Conservation (phyloP, 148 eudicot species). For the Rhododendron kiyosumense region DNA sequence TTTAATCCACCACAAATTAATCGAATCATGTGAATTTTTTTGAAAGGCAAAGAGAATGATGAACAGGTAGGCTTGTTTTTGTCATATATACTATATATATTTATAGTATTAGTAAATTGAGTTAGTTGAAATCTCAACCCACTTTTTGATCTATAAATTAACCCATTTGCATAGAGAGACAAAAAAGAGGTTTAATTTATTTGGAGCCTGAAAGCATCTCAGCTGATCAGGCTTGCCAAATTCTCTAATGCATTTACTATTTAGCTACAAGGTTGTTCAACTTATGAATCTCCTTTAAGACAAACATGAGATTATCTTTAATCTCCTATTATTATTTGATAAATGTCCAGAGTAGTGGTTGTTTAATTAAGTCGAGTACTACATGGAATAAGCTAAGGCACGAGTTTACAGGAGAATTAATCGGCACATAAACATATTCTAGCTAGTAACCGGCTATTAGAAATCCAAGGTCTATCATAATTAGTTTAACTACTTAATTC, state of each 20-base stretch:
- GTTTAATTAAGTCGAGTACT: background rate
- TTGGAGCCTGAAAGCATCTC: background rate
- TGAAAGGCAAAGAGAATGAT: background rate
- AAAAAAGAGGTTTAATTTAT: background rate
- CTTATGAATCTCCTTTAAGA: background rate
- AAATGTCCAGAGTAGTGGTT: background rate
- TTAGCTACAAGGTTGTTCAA: background rate
- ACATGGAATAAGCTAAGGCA: background rate
- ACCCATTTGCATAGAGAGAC: background rate
- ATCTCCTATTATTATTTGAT: background rate
- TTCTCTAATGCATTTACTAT: background rate
- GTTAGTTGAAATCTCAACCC: conserved; percentile 1
- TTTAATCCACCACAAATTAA: background rate
- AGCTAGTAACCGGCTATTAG: background rate
- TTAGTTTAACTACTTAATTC: background rate
- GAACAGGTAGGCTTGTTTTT: background rate
- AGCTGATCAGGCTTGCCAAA: background rate
- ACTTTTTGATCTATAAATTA: background rate
- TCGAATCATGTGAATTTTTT: background rate
- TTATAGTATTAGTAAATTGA: background rate
- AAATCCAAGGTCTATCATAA: background rate
- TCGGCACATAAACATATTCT: background rate
- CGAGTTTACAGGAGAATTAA: background rate
- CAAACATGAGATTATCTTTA: background rate
- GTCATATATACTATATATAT: background rate